phyloP scores from a whole-genome alignment of 352 stramenopile species.

The Phytophthora fragariae region DNA sequence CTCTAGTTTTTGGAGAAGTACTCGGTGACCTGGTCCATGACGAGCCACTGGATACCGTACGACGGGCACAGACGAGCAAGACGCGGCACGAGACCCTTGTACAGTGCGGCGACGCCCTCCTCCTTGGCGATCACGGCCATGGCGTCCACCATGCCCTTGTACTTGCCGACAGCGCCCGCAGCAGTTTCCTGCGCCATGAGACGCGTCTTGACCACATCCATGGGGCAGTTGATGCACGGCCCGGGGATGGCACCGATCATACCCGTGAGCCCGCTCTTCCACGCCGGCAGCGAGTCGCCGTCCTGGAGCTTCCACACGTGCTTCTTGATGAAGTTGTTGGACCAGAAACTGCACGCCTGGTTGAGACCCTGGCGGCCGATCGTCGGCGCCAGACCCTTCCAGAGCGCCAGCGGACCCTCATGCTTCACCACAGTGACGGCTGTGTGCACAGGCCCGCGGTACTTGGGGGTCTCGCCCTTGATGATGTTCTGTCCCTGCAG shows the following conservation, averaged over 20 bases:
- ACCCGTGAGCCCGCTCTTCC: constrained; percentile 96
- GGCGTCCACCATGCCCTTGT: constrained; percentile 93
- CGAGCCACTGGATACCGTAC: constrained; percentile 89
- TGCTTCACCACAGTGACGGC: constrained; percentile 93
- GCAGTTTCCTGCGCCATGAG: constrained; percentile 92
- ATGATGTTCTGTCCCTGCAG: constrained; percentile 94
- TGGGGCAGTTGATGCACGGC: constrained; percentile 90
- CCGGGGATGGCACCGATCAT: constrained; percentile 89
- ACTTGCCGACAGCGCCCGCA: constrained; percentile 91
- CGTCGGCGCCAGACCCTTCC: constrained; percentile 96
- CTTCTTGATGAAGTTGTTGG: constrained; percentile 95
- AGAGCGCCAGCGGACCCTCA: constrained; percentile 95
- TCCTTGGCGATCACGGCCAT: constrained; percentile 94
- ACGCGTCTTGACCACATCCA: constrained; percentile 98
- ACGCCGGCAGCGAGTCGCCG: constrained; percentile 89
- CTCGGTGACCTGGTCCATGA: constrained; percentile 85
- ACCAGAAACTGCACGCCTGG: constrained; percentile 98
- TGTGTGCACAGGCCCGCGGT: constrained; percentile 92
- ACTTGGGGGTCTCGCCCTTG: constrained; percentile 86
- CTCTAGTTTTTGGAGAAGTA: constrained; percentile 70
- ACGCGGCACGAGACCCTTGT: constrained; percentile 97
- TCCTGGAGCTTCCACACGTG: constrained; percentile 87
- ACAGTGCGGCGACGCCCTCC: constrained; percentile 94
- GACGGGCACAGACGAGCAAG: constrained; percentile 91
- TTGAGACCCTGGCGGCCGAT: constrained; percentile 98